These are phyloP conservation scores for Cerrena zonata DNA, from an alignment of 1,284 basidiomycete species.

Conservation along the genomic window DNA sequence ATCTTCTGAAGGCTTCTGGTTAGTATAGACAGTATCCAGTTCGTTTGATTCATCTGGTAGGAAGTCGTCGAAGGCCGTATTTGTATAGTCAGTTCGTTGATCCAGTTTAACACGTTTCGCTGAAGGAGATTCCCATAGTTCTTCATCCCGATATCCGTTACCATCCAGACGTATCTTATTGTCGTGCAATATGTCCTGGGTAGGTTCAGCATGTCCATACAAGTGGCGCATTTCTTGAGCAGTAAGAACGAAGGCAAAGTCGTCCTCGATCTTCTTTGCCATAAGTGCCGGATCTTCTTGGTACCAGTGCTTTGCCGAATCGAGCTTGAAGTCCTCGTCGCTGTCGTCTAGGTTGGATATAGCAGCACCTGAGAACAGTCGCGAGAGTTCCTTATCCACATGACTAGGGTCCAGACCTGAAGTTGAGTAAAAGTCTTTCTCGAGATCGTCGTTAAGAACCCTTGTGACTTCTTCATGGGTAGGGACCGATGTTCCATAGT, in stretches of 20 bases:
- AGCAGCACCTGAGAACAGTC: not conserved
- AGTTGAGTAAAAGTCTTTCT: conserved; percentile 3
- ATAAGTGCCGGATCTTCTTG: not conserved
- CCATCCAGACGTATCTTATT: too few relatives aligned
- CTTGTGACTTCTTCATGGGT: conserved; percentile 41
- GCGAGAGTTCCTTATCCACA: not conserved
- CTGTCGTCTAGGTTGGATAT: not conserved
- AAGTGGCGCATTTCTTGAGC: conserved; percentile 19
- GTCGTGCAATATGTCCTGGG: too few relatives aligned
- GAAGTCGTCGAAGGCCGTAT: not conserved
- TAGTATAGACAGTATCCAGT: not conserved
- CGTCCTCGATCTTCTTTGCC: not conserved
- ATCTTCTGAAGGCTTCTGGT: conserved; percentile 13
- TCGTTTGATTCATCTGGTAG: not conserved
- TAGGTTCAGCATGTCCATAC: conserved; percentile 9
- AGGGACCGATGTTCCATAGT: conserved; percentile 40
- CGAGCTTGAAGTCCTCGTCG: not conserved
- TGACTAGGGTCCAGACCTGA: not conserved
- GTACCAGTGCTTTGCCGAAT: not conserved
- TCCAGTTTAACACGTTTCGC: not conserved
- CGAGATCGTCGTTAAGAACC: conserved; percentile 17
- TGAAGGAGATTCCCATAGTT: not conserved
- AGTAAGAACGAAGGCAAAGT: conserved; percentile 13
- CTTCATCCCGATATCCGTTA: not conserved
- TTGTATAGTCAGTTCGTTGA: not conserved